phyloP scores from a whole-genome alignment of 352 stramenopile genomes.

The Saprolegnia parasitica region DNA sequence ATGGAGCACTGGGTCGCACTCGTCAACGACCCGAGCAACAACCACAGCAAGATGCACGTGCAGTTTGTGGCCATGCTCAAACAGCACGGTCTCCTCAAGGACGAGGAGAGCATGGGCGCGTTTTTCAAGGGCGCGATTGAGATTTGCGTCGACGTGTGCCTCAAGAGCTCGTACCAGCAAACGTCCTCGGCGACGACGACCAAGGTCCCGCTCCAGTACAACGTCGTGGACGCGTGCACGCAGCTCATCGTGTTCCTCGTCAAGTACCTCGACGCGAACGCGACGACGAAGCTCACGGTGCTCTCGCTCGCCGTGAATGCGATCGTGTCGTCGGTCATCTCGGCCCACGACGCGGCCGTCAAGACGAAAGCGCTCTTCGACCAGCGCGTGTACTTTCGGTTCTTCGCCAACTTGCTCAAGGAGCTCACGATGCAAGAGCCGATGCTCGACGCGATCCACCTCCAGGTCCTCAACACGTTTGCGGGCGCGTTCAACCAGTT shows the following conservation, averaged over 20 bases:
- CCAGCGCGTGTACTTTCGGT: conserved; percentile 97
- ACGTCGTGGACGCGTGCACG: conserved; percentile 94
- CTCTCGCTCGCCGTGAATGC: conserved; percentile 95
- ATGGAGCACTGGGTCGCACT: conserved; percentile 98
- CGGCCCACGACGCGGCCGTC: conserved; percentile 66
- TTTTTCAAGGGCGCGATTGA: conserved; percentile 97
- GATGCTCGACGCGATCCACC: conserved; percentile 90
- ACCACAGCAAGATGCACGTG: conserved; percentile 93
- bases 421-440: conserved; percentile 95
- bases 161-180: conserved; percentile 78
- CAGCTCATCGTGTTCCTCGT: conserved; percentile 96
- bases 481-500: conserved; percentile 95
- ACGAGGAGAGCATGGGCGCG: conserved; percentile 95
- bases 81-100: conserved; percentile 94
- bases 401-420: conserved; percentile 97
- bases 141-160: conserved; percentile 95
- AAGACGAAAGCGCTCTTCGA: conserved; percentile 91
- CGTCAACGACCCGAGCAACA: conserved; percentile 88
- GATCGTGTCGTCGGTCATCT: conserved; percentile 92
- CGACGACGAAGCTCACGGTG: conserved; percentile 77
- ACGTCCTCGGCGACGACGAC: conserved; percentile 34
- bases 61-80: conserved; percentile 97
- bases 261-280: conserved; percentile 88
- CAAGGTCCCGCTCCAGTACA: conserved; percentile 83
- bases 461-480: conserved; percentile 96